Percentiles rank a stretch among this genome's conserved stretches.
Evolutionary conservation across 768 basidiomycete species (phyloP).

Genomic region (Royoungia palumana): DNA sequence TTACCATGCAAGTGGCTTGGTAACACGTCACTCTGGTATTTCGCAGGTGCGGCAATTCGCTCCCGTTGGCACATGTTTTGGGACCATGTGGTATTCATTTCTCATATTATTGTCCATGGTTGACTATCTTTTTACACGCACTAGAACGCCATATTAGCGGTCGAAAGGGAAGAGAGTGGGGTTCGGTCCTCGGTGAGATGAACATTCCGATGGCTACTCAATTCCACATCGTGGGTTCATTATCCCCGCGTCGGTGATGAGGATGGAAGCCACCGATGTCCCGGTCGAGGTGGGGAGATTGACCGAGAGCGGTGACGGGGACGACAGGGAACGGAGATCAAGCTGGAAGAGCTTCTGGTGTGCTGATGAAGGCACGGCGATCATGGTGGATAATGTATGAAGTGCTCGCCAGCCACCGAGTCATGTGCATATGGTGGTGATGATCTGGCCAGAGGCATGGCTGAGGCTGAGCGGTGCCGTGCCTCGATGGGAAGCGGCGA

Average conservation of each 20-base stretch:
- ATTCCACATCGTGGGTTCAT: conserved; percentile 1
- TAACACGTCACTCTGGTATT: too few relatives aligned
- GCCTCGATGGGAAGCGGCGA: conserved; percentile 1
- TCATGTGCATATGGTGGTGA: not conserved
- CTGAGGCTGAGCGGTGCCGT: conserved; percentile 9
- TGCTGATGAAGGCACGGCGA: conserved; percentile 8
- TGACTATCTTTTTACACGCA: not conserved
- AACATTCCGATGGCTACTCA: conserved; percentile 10
- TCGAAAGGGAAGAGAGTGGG: conserved; percentile 4
- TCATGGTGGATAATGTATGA: conserved; percentile 10
- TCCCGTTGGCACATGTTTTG: conserved; percentile 15
- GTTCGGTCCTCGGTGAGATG: conserved; percentile 11
- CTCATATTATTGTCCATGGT: conserved; percentile 13
- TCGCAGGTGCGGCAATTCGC: conserved; percentile 20
- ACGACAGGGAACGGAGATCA: not conserved
- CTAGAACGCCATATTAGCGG: not conserved
- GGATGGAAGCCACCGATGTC: conserved; percentile 1
- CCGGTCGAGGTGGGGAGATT: too few relatives aligned
- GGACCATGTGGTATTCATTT: conserved; percentile 24
- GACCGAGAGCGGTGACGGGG: not conserved
- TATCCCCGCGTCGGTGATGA: conserved; percentile 10
- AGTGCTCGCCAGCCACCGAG: not conserved
- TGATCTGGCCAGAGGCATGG: conserved; percentile 5
- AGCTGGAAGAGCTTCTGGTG: too few relatives aligned
- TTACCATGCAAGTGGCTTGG: not conserved